These are phyloP conservation scores for Dryas octopetala DNA, from an alignment of 306 rosid genomes.

Conservation along the genomic window DNA sequence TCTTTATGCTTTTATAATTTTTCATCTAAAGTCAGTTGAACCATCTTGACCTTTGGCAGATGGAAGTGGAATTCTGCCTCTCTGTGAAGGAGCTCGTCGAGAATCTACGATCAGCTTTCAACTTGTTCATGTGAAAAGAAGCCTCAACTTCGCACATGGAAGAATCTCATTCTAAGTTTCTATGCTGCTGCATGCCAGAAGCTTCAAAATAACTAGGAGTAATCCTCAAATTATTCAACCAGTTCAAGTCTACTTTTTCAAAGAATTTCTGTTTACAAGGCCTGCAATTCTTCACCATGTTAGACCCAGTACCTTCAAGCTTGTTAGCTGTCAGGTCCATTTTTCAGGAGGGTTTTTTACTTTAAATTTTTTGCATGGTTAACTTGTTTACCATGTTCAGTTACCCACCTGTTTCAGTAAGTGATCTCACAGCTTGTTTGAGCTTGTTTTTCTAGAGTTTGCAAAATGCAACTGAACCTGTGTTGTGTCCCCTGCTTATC, in stretches of 20 bases:
- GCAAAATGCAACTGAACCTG: constrained; percentile 29
- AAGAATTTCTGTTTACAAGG: constrained; percentile 37
- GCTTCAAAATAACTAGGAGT: constrained; percentile 31
- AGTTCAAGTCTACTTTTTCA: constrained; percentile 28
- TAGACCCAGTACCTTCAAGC: constrained; percentile 34
- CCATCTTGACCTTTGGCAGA: constrained; percentile 47
- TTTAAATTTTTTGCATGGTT: constrained; percentile 47
- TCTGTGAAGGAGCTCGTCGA: constrained; percentile 70
- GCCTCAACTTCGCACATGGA: constrained; percentile 22
- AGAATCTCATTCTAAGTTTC: constrained; percentile 5
- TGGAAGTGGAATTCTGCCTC: constrained; percentile 67
- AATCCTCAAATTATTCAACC: constrained; percentile 6
- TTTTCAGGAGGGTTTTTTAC: constrained; percentile 55
- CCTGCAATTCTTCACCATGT: constrained; percentile 36
- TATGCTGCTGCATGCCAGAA: constrained; percentile 4
- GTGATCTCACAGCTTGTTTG: constrained; percentile 37
- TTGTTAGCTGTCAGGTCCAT: constrained; percentile 48
- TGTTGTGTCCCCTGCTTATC: constrained; percentile 26
- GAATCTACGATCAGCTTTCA: constrained; percentile 55
- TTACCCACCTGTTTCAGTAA: constrained; percentile 41
- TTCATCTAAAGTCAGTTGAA: neutral
- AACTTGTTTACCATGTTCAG: constrained; percentile 45
- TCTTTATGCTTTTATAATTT: no score
- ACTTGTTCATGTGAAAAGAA: constrained; percentile 47
- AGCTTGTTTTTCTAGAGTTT: constrained; percentile 38